A percentile compares a stretch with the other conserved stretches of the same genome.
These are phyloP conservation scores for Ogataea ganodermae DNA, from an alignment of 805 yeast genomes.

Conservation along the genomic window DNA sequence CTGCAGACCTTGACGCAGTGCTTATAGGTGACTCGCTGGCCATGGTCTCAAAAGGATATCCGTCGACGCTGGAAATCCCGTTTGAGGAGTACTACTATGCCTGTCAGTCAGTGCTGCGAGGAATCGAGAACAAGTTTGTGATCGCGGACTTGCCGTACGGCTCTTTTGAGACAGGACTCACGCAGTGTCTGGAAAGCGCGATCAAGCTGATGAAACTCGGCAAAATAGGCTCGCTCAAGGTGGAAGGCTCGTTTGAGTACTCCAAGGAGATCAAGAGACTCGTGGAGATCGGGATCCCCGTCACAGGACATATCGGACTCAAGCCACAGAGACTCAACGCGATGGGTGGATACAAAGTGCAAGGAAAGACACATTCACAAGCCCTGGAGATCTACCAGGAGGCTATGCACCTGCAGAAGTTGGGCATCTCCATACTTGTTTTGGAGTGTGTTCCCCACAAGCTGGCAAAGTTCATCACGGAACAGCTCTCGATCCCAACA, in stretches of 20 bases:
- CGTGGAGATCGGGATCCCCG: constrained; percentile 76
- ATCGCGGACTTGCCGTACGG: constrained; percentile 93
- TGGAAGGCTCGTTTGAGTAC: constrained; percentile 77
- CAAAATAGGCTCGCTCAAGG: constrained; percentile 69
- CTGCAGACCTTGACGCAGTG: constrained; percentile 65
- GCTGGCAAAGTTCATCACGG: constrained; percentile 66
- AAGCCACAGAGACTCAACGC: constrained; percentile 85
- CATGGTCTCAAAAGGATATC: constrained; percentile 86
- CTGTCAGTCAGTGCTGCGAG: constrained; percentile 74
- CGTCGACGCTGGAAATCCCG: constrained; percentile 70
- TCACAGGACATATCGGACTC: constrained; percentile 88
- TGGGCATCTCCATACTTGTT: constrained; percentile 76
- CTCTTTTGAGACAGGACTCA: constrained; percentile 63
- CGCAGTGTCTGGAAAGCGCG: constrained; percentile 64
- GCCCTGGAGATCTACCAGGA: constrained; percentile 64
- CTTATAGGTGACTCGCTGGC: constrained; percentile 92
- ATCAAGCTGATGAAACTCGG: constrained; percentile 56
- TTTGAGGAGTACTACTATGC: constrained; percentile 81
- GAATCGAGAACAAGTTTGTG: constrained; percentile 61
- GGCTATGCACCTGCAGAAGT: constrained; percentile 66
- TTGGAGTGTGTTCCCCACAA: constrained; percentile 85
- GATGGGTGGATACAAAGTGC: constrained; percentile 86
- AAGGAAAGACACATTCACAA: constrained; percentile 60
- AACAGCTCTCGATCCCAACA: constrained; percentile 66
- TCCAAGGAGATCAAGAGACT: constrained; percentile 57